These are phyloP conservation scores for Penstemon newberryi DNA, from an alignment of 257 asterid species.

Conservation along the genomic window DNA sequence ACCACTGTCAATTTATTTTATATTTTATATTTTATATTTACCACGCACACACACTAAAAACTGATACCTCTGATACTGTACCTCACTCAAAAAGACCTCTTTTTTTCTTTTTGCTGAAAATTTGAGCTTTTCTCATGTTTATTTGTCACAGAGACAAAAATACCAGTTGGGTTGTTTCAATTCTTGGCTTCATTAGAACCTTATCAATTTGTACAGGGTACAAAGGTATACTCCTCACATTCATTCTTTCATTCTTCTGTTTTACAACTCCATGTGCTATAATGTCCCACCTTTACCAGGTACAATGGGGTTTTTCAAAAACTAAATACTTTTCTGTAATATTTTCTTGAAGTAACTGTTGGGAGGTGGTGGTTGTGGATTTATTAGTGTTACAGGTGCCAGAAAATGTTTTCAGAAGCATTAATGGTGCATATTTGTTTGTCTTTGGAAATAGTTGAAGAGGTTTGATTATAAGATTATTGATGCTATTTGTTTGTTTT, in stretches of 20 bases:
- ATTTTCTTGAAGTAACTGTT: conserved; percentile 14
- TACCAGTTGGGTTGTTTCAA: conserved; percentile 38
- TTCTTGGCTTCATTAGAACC: conserved; percentile 44
- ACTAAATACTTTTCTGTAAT: conserved; percentile 10
- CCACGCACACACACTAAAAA: conserved; percentile 21
- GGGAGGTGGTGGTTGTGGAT: conserved; percentile 43
- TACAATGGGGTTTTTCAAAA: conserved; percentile 12
- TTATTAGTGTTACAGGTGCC: conserved; percentile 37
- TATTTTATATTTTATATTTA: background rate
- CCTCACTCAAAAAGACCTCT: conserved; percentile 14
- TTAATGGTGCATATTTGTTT: conserved; percentile 36
- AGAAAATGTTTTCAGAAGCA: conserved; percentile 30
- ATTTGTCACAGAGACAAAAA: conserved; percentile 32
- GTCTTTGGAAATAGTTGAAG: conserved; percentile 28
- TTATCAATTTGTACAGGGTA: conserved; percentile 23
- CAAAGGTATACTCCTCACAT: conserved; percentile 30
- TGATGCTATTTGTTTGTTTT: background rate
- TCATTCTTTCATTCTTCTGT: conserved; percentile 28
- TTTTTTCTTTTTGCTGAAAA: conserved; percentile 14
- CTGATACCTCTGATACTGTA: conserved; percentile 23
- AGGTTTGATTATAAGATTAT: conserved; percentile 18
- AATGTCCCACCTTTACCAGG: conserved; percentile 4
- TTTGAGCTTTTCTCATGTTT: conserved; percentile 27
- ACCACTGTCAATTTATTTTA: conserved; percentile 28
- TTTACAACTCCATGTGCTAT: conserved; percentile 17